Conservation (phyloP, 768 basidiomycete species). For the Phylloporus rhodoxanthus region DNA sequence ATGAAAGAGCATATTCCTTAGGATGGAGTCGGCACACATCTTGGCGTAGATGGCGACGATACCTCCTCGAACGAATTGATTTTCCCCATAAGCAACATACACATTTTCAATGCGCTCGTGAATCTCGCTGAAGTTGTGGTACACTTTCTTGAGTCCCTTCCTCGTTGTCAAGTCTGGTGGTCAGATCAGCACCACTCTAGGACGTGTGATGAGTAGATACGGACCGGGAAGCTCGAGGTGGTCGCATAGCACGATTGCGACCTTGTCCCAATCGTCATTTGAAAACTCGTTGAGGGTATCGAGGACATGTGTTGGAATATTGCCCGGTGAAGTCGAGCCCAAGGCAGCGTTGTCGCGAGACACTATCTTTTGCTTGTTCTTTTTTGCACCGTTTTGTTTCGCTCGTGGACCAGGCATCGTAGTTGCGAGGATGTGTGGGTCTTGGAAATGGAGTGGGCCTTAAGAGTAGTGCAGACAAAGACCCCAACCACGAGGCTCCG, state of each 20-base stretch:
- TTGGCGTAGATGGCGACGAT: slow-evolving; percentile 56
- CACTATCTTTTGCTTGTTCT: slow-evolving; percentile 9
- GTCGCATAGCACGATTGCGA: slow-evolving; percentile 45
- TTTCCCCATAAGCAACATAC: slow-evolving; percentile 38
- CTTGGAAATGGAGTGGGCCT: too few relatives aligned
- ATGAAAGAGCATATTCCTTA: slow-evolving; percentile 53
- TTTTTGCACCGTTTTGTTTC: slow-evolving; percentile 18
- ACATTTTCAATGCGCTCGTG: slow-evolving; percentile 44
- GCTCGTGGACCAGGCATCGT: slow-evolving; percentile 26
- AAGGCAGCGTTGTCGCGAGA: not conserved
- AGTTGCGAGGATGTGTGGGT: not conserved
- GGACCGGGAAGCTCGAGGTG: slow-evolving; percentile 51
- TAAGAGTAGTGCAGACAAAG: too few relatives aligned
- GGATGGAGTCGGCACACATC: slow-evolving; percentile 52
- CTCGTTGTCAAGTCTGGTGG: slow-evolving; percentile 47
- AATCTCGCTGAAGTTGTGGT: slow-evolving; percentile 47
- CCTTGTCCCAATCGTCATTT: slow-evolving; percentile 43
- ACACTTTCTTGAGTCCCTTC: slow-evolving; percentile 58
- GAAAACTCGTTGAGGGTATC: slow-evolving; percentile 13
- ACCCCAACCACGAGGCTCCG: too few relatives aligned
- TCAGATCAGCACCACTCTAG: not conserved
- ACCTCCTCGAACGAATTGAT: slow-evolving; percentile 48
- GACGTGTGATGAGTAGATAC: slow-evolving; percentile 2
- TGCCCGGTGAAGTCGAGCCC: not conserved
- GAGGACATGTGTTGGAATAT: slow-evolving; percentile 3